Base-by-base conservation (phyloP, 164 flowering plant genomes). In the Macadamia tetraphylla region DNA sequence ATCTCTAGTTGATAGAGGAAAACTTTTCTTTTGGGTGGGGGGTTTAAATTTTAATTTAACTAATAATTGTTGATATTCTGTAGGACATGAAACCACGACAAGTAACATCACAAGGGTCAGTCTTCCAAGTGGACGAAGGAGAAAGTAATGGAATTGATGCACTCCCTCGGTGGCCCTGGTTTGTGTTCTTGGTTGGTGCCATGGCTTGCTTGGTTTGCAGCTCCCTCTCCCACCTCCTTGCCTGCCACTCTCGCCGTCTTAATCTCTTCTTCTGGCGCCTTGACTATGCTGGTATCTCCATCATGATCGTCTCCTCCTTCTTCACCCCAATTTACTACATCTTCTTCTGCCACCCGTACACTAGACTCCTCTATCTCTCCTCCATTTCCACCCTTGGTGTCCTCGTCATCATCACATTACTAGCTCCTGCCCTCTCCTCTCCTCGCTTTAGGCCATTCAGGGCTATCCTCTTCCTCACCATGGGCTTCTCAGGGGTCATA, bases 291-390 rank as follows among this genome's bases (percentile, higher is more conserved):
- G 99, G 99, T 63, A 94, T 94, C 67, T 83, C 99, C 51, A 70
- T 90, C 57, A 92, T 94, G 99, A 94, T 92, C 18, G 94, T 92
- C 69, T 77, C 81, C 71, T 92, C 99, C 71, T 94, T 92, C 83
- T 84, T 88, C 44, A 82, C 95, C 9, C 99, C 99, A 3, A 82
- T 92, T 64, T 94, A 88, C 76, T 94, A 94, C 64, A 79, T 81
- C 67, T 94, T 94, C 79, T 78, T 40, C 48, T 87, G 94, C 79
- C 67, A 86, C 61, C 91, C 91, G 0, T 46, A 57, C 9, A 62
- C 79, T 0, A 64, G 81, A 3, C 6, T 85, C 73, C 35, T 90
- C 71, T 92, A 92, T 70, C 88, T 92, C n/a, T 43, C 89, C 67
- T 69, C 88, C 75, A 94, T 94, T 57, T 42, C 94, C 4, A 12